Percentiles rank a stretch among this genome's conserved stretches.
Evolutionary conservation across 2,329 filamentous ascomycete species (phyloP).

Genomic region (Pseudogymnoascus sp.): DNA sequence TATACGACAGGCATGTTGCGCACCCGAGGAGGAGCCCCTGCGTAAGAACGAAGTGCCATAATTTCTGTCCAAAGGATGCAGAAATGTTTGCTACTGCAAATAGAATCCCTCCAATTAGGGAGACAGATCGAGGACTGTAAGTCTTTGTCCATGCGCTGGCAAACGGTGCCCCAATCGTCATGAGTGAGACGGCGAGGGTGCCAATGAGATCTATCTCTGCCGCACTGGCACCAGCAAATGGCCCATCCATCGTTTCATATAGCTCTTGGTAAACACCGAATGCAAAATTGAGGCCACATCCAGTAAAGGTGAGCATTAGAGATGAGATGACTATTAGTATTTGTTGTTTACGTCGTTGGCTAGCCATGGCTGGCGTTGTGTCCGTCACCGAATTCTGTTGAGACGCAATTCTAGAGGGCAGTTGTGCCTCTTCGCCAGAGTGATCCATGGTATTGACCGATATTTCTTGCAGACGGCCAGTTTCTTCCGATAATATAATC

Average conservation of each 20-base stretch:
- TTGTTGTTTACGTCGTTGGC: background rate
- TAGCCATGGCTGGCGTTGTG: background rate
- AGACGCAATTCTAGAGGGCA: background rate
- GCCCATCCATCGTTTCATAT: constrained; percentile 29
- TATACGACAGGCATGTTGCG: constrained; percentile 32
- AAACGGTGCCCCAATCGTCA: constrained; percentile 30
- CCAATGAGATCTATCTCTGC: constrained; percentile 33
- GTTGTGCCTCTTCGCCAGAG: background rate
- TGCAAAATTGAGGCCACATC: constrained; percentile 31
- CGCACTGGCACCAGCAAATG: constrained; percentile 30
- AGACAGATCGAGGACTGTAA: constrained; percentile 27
- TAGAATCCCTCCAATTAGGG: constrained; percentile 26
- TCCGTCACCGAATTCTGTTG: background rate
- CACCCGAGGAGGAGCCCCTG: constrained; percentile 33
- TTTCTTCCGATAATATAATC: background rate
- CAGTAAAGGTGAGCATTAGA: constrained; percentile 28
- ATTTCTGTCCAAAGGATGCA: constrained; percentile 27
- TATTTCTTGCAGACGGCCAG: background rate
- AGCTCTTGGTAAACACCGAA: constrained; percentile 34
- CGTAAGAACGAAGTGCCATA: constrained; percentile 20
- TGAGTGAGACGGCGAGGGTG: constrained; percentile 29
- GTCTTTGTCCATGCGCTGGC: constrained; percentile 28
- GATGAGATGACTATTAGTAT: constrained; percentile 16
- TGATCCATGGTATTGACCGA: background rate
- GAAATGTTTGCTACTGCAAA: constrained; percentile 27